Base-by-base conservation (phyloP, 352 stramenopile genomes). In the Globisporangium ultimum region DNA sequence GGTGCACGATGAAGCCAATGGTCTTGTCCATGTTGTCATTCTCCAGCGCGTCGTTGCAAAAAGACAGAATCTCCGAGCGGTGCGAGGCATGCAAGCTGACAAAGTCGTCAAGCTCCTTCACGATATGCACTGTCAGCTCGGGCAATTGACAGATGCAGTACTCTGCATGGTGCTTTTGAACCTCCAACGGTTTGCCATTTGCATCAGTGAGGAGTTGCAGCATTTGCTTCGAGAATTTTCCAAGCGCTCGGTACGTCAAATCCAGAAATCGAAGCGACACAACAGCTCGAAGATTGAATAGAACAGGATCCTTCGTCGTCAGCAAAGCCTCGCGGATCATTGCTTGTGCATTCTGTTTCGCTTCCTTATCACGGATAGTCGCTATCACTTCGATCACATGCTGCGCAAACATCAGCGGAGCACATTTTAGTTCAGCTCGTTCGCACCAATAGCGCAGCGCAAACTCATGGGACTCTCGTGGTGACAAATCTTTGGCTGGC, bases 151-250 rank as follows among this genome's bases (percentile, higher is more conserved):
- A 66, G 17, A 56, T 36, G 49, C 82, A 91, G 55, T 77, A 88
- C 47, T 76, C 64, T 6, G 66, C 61, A 53, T 91, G 82, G 2
- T 76, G 67, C 41, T 68, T 24, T 42, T 80, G 53, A 53, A 86
- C 70, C 17, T 50, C 32, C 20, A 76, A 15, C 3, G 73, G 55
- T 0, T 68, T 59, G n/a, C 60, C 67, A 22, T 54, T 54, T 7
- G 38, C 48, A 3, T 36, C 15, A 32, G 24, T 32, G 24, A 89
- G 64, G 28, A 89, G 68, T 11, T 68, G 55, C 45, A 91, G 66
- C 60, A 91, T 70, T 46, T 86, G 77, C 63, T 88, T 91, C n/a
- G 81, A 76, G 21, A 91, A 63, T 55, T 91, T 91, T 14, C 75
- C 81, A 22, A 88, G 66, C 0, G 74, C 67, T 51, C 81, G 68